Evolutionary conservation across 148 eudicot genomes (phyloP).

Genomic region (Camellia lanceoleosa): DNA sequence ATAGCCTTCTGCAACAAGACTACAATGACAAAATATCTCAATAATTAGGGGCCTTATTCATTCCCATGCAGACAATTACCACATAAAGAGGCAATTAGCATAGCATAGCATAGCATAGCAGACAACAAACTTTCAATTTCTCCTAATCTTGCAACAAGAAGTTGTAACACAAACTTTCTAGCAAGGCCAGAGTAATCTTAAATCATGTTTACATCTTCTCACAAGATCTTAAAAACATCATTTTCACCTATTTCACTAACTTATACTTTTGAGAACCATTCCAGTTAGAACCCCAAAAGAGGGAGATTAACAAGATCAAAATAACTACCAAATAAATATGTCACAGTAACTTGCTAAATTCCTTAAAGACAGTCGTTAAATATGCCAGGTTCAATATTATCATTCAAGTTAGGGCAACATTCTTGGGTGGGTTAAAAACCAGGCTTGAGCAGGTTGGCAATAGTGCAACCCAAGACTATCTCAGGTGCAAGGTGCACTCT

Average conservation of each 20-base stretch:
- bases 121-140: slow-evolving; percentile 3
- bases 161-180: background rate
- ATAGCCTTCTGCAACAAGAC: slow-evolving; percentile 79
- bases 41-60: background rate
- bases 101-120: slow-evolving; percentile 4
- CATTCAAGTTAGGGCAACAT: background rate
- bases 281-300: background rate
- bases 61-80: background rate
- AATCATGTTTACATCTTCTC: slow-evolving; percentile 10
- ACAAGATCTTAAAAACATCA: background rate
- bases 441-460: background rate
- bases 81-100: background rate
- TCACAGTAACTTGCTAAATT: background rate
- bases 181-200: slow-evolving; percentile 2
- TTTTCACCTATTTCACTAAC: slow-evolving; percentile 2
- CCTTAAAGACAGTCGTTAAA: background rate
- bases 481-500: background rate
- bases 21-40: slow-evolving; percentile 21
- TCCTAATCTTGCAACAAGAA: background rate
- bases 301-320: background rate
- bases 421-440: background rate
- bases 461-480: slow-evolving; percentile 5
- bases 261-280: background rate
- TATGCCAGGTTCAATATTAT: background rate
- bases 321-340: background rate